Evolutionary conservation across 768 basidiomycete species (phyloP).

Genomic region (Calocybe indica): DNA sequence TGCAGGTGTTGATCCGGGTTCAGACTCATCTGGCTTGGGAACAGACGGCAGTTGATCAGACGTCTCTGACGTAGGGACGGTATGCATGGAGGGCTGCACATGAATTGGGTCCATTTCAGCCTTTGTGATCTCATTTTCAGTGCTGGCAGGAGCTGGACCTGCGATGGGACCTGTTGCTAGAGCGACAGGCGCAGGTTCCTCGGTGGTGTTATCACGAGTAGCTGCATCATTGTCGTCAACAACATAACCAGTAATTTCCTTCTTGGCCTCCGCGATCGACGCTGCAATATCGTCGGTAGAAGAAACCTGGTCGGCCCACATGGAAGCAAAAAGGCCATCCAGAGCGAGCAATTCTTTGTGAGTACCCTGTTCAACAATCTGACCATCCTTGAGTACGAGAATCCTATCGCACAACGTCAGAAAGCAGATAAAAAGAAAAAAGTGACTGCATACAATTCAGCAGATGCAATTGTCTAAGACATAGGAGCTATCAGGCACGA

Average conservation of each 20-base stretch:
- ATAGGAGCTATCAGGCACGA: slow-evolving; percentile 12
- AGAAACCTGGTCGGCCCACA: slow-evolving; percentile 86
- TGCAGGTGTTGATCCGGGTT: slow-evolving; percentile 10
- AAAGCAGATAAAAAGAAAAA: slow-evolving; percentile 7
- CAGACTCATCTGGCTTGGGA: slow-evolving; percentile 13
- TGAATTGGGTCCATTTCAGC: slow-evolving; percentile 4
- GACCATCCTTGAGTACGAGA: slow-evolving; percentile 85
- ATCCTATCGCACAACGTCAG: slow-evolving; percentile 45
- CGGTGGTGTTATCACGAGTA: slow-evolving; percentile 1
- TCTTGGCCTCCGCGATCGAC: slow-evolving; percentile 23
- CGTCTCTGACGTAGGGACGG: slow-evolving; percentile 20
- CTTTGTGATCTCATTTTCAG: not conserved
- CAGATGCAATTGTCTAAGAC: slow-evolving; percentile 47
- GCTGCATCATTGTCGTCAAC: slow-evolving; percentile 25
- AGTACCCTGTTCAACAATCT: slow-evolving; percentile 76
- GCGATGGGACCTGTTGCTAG: slow-evolving; percentile 4
- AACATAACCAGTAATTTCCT: slow-evolving; percentile 39
- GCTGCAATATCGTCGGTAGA: slow-evolving; percentile 41
- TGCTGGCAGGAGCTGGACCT: slow-evolving; percentile 1
- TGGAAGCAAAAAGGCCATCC: slow-evolving; percentile 70
- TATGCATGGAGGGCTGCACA: slow-evolving; percentile 9
- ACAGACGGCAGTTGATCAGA: too few relatives aligned
- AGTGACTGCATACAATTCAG: slow-evolving; percentile 43
- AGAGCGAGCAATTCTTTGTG: slow-evolving; percentile 72
- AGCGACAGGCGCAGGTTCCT: not conserved